These are phyloP conservation scores for Auriscalpium vulgare DNA, from an alignment of 768 basidiomycete species.

Conservation along the genomic window DNA sequence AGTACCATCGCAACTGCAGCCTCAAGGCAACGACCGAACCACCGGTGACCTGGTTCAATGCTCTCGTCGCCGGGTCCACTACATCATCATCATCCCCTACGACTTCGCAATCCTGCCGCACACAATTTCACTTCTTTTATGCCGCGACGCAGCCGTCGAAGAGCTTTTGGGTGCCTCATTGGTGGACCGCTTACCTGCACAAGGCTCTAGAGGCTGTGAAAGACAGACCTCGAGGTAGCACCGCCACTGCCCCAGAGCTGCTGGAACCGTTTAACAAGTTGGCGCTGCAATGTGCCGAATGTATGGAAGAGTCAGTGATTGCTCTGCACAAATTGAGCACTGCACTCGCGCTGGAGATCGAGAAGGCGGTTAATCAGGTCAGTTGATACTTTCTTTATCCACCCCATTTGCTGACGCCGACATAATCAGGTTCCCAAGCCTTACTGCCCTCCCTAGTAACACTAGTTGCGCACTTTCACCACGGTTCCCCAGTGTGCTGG, in stretches of 20 bases:
- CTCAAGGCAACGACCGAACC: conserved; percentile 5
- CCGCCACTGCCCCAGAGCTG: conserved; percentile 4
- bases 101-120: conserved; percentile 5
- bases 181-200: conserved; percentile 10
- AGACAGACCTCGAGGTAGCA: conserved; percentile 9
- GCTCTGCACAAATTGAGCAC: conserved; percentile 8
- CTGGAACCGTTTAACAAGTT: conserved; percentile 3
- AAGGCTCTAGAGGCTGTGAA: conserved; percentile 2
- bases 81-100: conserved; percentile 2
- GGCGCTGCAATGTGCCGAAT: conserved; percentile 5
- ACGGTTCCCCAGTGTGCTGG: too few species aligned
- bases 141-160: conserved; percentile 6
- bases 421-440: conserved; percentile 8
- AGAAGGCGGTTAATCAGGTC: conserved; percentile 9
- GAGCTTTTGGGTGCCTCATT: conserved; percentile 11
- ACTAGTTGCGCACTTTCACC: too few species aligned
- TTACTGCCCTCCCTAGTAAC: neutral
- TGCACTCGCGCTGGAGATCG: conserved; percentile 8
- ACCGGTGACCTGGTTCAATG: conserved; percentile 8
- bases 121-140: conserved; percentile 11
- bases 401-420: neutral
- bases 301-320: conserved; percentile 7
- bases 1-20: conserved; percentile 8
- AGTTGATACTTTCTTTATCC: neutral
- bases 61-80: conserved; percentile 1